Base-by-base conservation (phyloP, 495 filamentous ascomycete genomes). In the Cercophora newfieldiana region DNA sequence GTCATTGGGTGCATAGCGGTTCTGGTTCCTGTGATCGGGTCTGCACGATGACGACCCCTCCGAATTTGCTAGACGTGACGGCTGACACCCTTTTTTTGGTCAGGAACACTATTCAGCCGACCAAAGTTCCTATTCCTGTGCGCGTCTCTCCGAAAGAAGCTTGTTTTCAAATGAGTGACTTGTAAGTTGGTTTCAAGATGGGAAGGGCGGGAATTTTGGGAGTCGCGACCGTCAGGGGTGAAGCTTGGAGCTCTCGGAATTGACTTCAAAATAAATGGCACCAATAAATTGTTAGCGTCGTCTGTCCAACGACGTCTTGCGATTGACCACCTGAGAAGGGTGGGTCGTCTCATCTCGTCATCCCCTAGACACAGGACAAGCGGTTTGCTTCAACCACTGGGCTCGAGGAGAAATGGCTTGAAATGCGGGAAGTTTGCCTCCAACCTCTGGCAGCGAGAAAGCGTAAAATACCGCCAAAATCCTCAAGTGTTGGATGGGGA, bases 21-120 rank as follows among this genome's bases (percentile, higher is more conserved):
- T 33, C 29, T 63, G 44, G 37, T 54, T 56, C 50, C 30, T 56
- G 61, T 63, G 49, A 63, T 54, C 48, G 24, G 61, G 30, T 44
- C 67, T 72, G 70, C 68, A 72, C 69, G 57, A 66, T 72, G 70
- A 72, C 70, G 69, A 54, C 59, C 50, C 58, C 30, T 29, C 19
- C 54, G n/a, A 24, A 31, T 33, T 21, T 37, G 24, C 24, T 31
- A n/a, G 56, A 26, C n/a, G 50, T 47, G 19, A 21, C 58, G 44
- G 58, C 21, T 48, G 58, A 48, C 31, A 19, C 37, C 37, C 37
- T 44, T 44, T 44, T 44, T 44, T 44, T 44, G 37, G 37, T 14
- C 10, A 14, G 51, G 18, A 4, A 44, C 37, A 44, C 12, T 44
- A 44, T 44, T 22, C 51, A 55, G 51, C 51, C 51, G 51, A 55